Conservation (phyloP, 345 rosid species). For the Conringia planisiliqua region DNA sequence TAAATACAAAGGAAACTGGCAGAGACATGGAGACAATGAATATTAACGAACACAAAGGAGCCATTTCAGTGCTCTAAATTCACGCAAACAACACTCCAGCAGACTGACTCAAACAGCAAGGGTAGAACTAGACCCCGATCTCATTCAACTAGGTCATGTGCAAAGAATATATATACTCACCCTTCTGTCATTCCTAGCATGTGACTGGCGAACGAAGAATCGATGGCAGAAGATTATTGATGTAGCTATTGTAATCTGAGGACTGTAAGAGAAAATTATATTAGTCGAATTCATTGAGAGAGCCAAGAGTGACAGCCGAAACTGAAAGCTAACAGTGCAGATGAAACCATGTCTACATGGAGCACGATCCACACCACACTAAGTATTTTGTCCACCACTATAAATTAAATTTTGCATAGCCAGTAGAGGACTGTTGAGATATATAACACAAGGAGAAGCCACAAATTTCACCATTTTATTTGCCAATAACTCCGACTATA, state of each 20-base stretch:
- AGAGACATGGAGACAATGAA: not conserved
- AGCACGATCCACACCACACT: not conserved
- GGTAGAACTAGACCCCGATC: not conserved
- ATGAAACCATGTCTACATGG: conserved; percentile 14
- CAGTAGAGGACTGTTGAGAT: not conserved
- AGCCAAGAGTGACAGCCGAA: conserved; percentile 5
- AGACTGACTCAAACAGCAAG: conserved; percentile 1
- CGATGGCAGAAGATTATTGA: conserved; percentile 97
- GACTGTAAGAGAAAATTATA: conserved; percentile 55
- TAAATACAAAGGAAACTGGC: not conserved
- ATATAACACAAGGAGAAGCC: not conserved
- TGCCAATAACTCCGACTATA: not conserved
- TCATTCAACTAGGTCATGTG: not conserved
- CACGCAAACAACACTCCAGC: not conserved
- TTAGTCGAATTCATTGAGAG: conserved; percentile 3
- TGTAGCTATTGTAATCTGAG: conserved; percentile 97
- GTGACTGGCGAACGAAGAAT: conserved; percentile 95
- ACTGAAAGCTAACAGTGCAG: conserved; percentile 3
- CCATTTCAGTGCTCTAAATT: not conserved
- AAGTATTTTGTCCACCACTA: not conserved
- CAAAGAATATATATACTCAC: conserved; percentile 38
- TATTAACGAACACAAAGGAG: not conserved
- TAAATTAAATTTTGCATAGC: not conserved
- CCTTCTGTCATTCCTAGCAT: conserved; percentile 92
- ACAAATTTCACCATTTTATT: not conserved